Evolutionary conservation across 371 early-diverging fungal genomes (phyloP), one percentile per base, ranked within the genome.

Genomic region (Mucor saturninus): DNA sequence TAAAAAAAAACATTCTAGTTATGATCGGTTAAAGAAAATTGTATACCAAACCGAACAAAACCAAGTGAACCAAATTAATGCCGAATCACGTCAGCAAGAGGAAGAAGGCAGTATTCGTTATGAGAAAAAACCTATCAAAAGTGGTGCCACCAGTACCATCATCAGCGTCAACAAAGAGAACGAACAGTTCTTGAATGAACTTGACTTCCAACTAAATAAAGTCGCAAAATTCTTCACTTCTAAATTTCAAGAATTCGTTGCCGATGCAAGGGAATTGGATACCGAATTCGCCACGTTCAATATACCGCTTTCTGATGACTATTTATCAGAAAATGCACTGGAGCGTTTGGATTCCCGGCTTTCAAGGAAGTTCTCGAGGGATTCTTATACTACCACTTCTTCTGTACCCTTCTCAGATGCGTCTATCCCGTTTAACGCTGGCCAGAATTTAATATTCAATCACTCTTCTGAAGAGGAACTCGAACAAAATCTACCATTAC

Each of bases 41-140:
- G 84, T 95, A 38, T 95, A 95, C 69, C 88, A 87, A 49, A 76
- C 92, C 50, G 97, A 95, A 75, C 91, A 87, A 73, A 91, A 93
- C 26, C 81, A 87, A 31, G 83, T 94, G 1, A 83, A 86, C 8
- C 65, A 83, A 40, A 28, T 26, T 15, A 60, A 60, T 15, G 15
- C 28, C 8, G n/a, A 40, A 26, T 14, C 54, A 28, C 49, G 32
- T n/a, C 69, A 58, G 13, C 69, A 64, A 30, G 37, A 51, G 14
- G 73, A 72, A 59, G 55, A 49, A 30, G 42, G 63, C 2, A 48
- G 2, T 26, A 21, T 50, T 13, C 0, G 56, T 30, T 48, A 91
- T 49, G 96, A 95, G 76, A 93, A 35, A 8, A 90, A 74, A 91
- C 91, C 29, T 80, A 87, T 28, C 83, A 93, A 21, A 21, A 21